Conservation (phyloP, 805 yeast species). For the Groenewaldozyma tartarivorans region DNA sequence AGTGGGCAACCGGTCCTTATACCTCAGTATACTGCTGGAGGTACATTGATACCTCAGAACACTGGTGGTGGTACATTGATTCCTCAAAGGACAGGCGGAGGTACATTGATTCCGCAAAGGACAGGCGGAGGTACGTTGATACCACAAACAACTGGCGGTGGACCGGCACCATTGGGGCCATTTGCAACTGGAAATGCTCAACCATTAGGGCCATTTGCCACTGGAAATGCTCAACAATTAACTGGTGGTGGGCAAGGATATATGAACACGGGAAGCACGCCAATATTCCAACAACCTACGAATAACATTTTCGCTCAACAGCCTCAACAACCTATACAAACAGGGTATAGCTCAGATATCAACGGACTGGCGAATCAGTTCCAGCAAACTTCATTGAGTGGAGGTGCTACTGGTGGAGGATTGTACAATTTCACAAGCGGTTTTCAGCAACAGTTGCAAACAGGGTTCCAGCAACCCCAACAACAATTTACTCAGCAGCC, state of each 20-base stretch:
- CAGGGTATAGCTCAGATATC: constrained; percentile 9
- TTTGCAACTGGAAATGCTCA: constrained; percentile 10
- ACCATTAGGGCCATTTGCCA: constrained; percentile 30
- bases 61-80: constrained; percentile 1
- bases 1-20: constrained; percentile 6
- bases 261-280: constrained; percentile 18
- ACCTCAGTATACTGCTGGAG: constrained; percentile 10
- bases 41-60: constrained; percentile 1
- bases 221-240: constrained; percentile 31
- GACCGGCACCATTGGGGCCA: constrained; percentile 1
- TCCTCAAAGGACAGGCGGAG: constrained; percentile 14
- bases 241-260: constrained; percentile 31
- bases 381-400: constrained; percentile 21
- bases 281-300: constrained; percentile 22
- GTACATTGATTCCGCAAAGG: constrained; percentile 3
- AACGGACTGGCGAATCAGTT: constrained; percentile 4
- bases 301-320: constrained; percentile 30
- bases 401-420: too few species aligned
- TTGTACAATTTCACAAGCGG: too few species aligned
- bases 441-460: too few species aligned
- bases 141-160: constrained; percentile 14
- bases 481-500: too few species aligned
- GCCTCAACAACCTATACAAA: constrained; percentile 1
- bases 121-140: constrained; percentile 12
- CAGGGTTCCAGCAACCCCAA: constrained; percentile 28